Base-by-base conservation (phyloP, 73 alveolate species). In the Breviolum minutum region DNA sequence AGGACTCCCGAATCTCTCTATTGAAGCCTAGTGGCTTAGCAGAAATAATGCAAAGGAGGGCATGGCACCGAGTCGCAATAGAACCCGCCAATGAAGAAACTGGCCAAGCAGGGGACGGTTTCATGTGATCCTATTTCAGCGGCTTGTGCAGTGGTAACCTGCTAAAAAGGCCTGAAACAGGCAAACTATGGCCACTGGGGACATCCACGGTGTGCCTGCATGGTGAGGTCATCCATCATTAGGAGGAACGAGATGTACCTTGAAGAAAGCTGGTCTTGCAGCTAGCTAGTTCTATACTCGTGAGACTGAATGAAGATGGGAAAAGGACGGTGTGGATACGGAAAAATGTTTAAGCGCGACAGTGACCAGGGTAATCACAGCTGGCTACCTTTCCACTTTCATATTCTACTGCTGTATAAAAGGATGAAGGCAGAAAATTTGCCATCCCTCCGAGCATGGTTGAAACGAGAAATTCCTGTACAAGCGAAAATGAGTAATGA, bases 161-260 rank as follows among this genome's bases (percentile, higher is more conserved):
- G 54, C 54, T 40, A 40, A 40, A 40, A 40, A 40, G 54, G 54
- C 54, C 54, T 40, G 54, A 40, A 40, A 40, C 54, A 40, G 54
- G 54, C 54, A 40, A 40, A 40, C 54, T 40, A 3, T n/a, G n/a
- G n/a, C n/a, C n/a, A n/a, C n/a, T 13, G 77, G 77, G n/a, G n/a
- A 68, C 77, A 22, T 68, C 77, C 77, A 68, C 4, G 77, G n/a
- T 22, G 54, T 40, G 80, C 98, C 98, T 92, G 98, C 98, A 92
- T 92, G 27, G 63, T 92, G 64, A 76, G 71, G n/a, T 92, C 98
- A 29, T 92, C 98, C 98, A 92, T 92, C 98, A 92, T 92, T 77
- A 92, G 61, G 22, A 92, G 81, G 62, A 92, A 92, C 40, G 98
- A 73, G 40, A 92, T 80, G 24, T 92, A 92, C 98, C 98, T 92